A percentile compares a stretch with the other conserved stretches of the same genome.
Conservation (phyloP, 1,284 basidiomycete species). For the Thecaphora thlaspeos region DNA sequence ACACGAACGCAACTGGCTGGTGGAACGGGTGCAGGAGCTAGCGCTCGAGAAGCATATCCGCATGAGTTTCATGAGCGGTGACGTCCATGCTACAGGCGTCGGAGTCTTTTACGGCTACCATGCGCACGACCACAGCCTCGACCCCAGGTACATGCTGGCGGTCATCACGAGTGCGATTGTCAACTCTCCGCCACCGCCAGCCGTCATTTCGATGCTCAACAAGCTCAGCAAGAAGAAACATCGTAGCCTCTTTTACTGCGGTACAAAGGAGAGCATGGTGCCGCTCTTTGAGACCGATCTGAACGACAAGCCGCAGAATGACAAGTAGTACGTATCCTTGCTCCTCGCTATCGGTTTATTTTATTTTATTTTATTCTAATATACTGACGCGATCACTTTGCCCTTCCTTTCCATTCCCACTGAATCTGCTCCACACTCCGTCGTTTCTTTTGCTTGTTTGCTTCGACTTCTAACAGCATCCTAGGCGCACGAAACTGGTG, state of each 20-base stretch:
- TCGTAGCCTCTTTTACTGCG: slow-evolving; percentile 59
- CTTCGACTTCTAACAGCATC: slow-evolving; percentile 62
- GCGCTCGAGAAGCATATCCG: slow-evolving; percentile 44
- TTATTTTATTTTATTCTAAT: too few relatives aligned
- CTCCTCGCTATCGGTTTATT: neutral
- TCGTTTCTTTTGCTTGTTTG: neutral
- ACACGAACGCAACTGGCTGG: slow-evolving; percentile 86
- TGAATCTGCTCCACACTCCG: too few relatives aligned
- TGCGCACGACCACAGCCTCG: slow-evolving; percentile 36
- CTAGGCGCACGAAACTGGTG: slow-evolving; percentile 91
- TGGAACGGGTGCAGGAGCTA: slow-evolving; percentile 64
- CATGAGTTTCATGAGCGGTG: slow-evolving; percentile 51
- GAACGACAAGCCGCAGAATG: slow-evolving; percentile 71
- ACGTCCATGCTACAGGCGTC: slow-evolving; percentile 52
- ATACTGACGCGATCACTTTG: too few relatives aligned
- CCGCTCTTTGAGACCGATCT: slow-evolving; percentile 78
- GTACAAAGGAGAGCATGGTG: slow-evolving; percentile 72
- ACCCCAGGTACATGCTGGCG: slow-evolving; percentile 53
- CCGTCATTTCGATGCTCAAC: slow-evolving; percentile 77
- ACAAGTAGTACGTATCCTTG: slow-evolving; percentile 47
- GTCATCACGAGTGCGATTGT: slow-evolving; percentile 55
- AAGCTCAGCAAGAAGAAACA: slow-evolving; percentile 79
- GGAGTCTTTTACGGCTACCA: slow-evolving; percentile 38
- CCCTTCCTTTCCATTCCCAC: too few relatives aligned
- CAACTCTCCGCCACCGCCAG: slow-evolving; percentile 67